Evolutionary conservation across 1,284 basidiomycete species (phyloP).

Genomic region (Ganoderma meredithae): DNA sequence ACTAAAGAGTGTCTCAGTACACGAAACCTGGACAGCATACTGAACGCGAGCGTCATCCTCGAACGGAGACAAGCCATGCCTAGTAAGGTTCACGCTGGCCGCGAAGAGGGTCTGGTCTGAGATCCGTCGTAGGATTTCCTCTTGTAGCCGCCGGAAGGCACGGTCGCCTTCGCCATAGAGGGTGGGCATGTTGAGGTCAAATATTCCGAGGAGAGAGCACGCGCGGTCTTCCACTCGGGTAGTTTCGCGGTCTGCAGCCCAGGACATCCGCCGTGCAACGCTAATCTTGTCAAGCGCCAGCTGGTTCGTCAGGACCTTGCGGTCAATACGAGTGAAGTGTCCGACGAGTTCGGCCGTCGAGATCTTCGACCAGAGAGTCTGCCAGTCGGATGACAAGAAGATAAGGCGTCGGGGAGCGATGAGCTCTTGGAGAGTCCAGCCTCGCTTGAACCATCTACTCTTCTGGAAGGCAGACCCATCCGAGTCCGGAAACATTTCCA

Average conservation of each 20-base stretch:
- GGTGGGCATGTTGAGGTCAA: neutral
- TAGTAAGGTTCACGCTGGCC: neutral
- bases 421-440: conserved; percentile 3
- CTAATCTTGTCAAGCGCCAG: neutral
- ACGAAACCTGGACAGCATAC: neutral
- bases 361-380: conserved; percentile 2
- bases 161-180: neutral
- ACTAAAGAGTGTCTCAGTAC: neutral
- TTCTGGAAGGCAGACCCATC: neutral
- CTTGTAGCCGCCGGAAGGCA: conserved; percentile 1
- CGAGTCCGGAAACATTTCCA: neutral
- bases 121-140: conserved; percentile 7
- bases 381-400: conserved; percentile 9
- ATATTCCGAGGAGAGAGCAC: neutral
- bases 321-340: conserved; percentile 4
- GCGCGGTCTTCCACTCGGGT: conserved; percentile 9
- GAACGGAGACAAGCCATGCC: neutral
- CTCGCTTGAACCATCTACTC: conserved; percentile 12
- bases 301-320: neutral
- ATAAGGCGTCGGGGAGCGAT: conserved; percentile 5
- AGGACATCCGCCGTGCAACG: conserved; percentile 11
- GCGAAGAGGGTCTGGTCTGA: conserved; percentile 10
- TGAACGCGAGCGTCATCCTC: no score
- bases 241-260: conserved; percentile 9
- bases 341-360: neutral